Percentiles rank a stretch among this genome's conserved stretches.
These are phyloP conservation scores for Penicillium bialowiezense DNA, from an alignment of 495 filamentous ascomycete species.

Conservation along the genomic window DNA sequence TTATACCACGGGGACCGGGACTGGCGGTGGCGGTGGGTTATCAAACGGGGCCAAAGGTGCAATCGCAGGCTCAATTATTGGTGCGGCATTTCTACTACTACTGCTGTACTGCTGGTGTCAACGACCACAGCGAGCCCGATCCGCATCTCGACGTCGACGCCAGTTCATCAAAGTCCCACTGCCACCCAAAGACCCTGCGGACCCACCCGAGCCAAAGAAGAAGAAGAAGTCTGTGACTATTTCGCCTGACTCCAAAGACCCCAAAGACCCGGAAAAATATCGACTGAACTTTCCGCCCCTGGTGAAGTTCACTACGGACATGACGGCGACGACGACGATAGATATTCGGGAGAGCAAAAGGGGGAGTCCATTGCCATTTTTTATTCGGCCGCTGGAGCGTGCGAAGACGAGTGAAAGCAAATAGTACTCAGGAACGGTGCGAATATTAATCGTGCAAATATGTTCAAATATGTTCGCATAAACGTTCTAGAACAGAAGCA, in stretches of 20 bases:
- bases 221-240: conserved; percentile 3
- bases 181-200: not conserved
- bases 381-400: not conserved
- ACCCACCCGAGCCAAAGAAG: not conserved
- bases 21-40: not conserved
- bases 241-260: not conserved
- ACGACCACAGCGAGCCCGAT: not conserved
- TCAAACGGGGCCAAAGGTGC: not conserved
- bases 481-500: not conserved
- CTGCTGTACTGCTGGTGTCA: not conserved
- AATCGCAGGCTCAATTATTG: not conserved
- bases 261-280: not conserved
- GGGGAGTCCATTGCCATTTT: not conserved
- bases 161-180: not conserved
- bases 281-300: not conserved
- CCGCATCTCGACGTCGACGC: not conserved
- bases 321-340: not conserved
- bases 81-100: not conserved
- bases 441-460: no score
- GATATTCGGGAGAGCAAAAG: not conserved
- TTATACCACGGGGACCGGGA: not conserved
- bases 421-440: not conserved
- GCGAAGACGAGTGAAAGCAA: not conserved
- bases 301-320: not conserved
- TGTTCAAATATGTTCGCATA: no score